phyloP scores from a whole-genome alignment of 441 rosid genomes.

The Arabidopsis hybrid region DNA sequence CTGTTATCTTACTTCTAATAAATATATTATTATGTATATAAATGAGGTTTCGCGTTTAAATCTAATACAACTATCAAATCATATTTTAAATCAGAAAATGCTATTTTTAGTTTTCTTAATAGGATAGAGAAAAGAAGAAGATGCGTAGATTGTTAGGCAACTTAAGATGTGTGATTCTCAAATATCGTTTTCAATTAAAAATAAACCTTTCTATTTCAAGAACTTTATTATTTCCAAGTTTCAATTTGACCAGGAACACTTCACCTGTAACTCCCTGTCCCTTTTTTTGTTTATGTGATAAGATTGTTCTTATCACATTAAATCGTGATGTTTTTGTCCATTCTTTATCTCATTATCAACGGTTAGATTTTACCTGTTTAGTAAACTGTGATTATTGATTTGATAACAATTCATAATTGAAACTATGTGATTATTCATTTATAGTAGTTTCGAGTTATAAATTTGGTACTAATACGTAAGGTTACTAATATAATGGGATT shows the following conservation, averaged over 20 bases:
- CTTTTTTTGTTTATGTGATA: constrained; percentile 37
- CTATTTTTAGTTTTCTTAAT: constrained; percentile 36
- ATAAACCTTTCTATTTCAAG: constrained; percentile 37
- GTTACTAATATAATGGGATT: background rate
- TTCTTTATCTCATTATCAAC: constrained; percentile 33
- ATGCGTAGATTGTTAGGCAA: constrained; percentile 61
- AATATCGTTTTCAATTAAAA: constrained; percentile 29
- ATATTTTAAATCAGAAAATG: constrained; percentile 28
- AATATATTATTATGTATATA: background rate
- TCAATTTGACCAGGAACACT: constrained; percentile 53
- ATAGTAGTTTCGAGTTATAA: background rate
- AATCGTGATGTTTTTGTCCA: constrained; percentile 39
- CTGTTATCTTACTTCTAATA: constrained; percentile 5
- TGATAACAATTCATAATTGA: background rate
- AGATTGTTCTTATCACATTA: constrained; percentile 43
- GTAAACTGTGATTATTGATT: constrained; percentile 21
- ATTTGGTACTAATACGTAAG: constrained; percentile 1
- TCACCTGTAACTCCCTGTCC: constrained; percentile 43
- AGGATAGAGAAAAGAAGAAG: constrained; percentile 38
- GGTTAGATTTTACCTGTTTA: background rate
- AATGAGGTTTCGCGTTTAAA: constrained; percentile 14
- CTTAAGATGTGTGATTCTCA: constrained; percentile 47
- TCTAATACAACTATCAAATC: constrained; percentile 9
- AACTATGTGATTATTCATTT: background rate
- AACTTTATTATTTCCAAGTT: constrained; percentile 39